Conservation (phyloP, 148 eudicot species). For the Silene conica region DNA sequence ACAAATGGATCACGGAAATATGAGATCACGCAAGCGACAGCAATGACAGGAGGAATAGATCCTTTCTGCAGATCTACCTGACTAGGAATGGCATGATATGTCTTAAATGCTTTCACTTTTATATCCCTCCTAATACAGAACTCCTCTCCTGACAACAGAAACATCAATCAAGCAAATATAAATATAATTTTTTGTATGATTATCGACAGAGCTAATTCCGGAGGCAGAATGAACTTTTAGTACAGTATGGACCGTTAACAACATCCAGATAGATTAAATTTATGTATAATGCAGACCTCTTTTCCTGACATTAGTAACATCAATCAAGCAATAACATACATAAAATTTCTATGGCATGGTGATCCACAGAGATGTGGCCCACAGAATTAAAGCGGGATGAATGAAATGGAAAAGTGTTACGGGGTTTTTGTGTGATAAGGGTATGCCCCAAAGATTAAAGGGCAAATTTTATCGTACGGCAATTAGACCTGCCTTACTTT, state of each 20-base stretch:
- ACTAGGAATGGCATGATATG: slow-evolving; percentile 77
- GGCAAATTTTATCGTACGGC: too few species aligned
- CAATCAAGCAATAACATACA: neutral
- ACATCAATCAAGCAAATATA: neutral
- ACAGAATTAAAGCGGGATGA: too few species aligned
- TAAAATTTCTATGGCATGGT: neutral
- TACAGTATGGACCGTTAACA: slow-evolving; percentile 40
- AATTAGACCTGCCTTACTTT: too few species aligned
- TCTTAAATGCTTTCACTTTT: slow-evolving; percentile 78
- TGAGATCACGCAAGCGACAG: neutral
- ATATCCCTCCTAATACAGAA: slow-evolving; percentile 63
- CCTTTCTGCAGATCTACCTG: slow-evolving; percentile 44
- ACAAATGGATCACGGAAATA: neutral
- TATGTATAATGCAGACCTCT: slow-evolving; percentile 8
- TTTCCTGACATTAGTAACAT: neutral
- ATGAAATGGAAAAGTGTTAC: too few species aligned
- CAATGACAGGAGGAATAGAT: neutral
- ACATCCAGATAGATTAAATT: slow-evolving; percentile 61
- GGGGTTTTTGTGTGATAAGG: too few species aligned
- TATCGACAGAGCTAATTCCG: neutral
- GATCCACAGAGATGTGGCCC: neutral
- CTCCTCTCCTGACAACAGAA: slow-evolving; percentile 62
- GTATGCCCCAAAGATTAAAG: too few species aligned
- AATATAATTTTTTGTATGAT: neutral
- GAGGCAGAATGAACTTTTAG: neutral